A percentile compares a stretch with the other conserved stretches of the same genome.
Evolutionary conservation across 371 early-diverging fungal species (phyloP).

Genomic region (Mortierella sp.): DNA sequence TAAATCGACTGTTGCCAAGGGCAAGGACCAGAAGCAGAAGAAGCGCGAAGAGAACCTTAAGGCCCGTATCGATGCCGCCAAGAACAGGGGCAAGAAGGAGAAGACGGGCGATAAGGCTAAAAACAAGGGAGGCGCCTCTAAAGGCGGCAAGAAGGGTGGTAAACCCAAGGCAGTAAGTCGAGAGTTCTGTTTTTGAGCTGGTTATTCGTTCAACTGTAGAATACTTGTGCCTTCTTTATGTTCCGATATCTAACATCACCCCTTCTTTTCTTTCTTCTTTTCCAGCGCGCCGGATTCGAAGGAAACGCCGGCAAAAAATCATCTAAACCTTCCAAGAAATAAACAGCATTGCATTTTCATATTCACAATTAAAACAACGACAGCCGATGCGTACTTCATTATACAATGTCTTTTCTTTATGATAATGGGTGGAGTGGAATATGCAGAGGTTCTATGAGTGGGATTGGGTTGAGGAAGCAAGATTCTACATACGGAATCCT

Average conservation of each 20-base stretch:
- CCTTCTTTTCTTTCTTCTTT: neutral
- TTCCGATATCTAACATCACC: neutral
- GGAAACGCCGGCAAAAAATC: constrained; percentile 55
- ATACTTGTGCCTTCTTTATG: neutral
- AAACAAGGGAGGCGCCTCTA: constrained; percentile 26
- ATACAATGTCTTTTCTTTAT: neutral
- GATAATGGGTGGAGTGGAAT: neutral
- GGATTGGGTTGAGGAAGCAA: neutral
- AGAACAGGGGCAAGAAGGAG: constrained; percentile 76
- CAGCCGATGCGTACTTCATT: neutral
- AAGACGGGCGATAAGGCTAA: constrained; percentile 38
- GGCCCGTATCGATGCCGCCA: constrained; percentile 81
- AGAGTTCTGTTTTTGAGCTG: neutral
- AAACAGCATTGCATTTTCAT: constrained; percentile 53
- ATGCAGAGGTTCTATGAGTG: constrained; percentile 8
- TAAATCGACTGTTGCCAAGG: constrained; percentile 71
- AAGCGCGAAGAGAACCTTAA: constrained; percentile 86
- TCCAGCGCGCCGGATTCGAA: constrained; percentile 57
- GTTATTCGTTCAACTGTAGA: neutral
- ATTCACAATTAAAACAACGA: constrained; percentile 1
- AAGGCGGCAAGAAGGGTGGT: constrained; percentile 41
- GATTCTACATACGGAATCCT: constrained; percentile 33
- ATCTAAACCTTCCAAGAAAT: constrained; percentile 57
- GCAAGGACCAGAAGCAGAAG: constrained; percentile 76
- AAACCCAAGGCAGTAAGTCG: constrained; percentile 56